These are phyloP conservation scores for Leccinum fuscescens DNA, from an alignment of 1,284 basidiomycete genomes.

Conservation along the genomic window DNA sequence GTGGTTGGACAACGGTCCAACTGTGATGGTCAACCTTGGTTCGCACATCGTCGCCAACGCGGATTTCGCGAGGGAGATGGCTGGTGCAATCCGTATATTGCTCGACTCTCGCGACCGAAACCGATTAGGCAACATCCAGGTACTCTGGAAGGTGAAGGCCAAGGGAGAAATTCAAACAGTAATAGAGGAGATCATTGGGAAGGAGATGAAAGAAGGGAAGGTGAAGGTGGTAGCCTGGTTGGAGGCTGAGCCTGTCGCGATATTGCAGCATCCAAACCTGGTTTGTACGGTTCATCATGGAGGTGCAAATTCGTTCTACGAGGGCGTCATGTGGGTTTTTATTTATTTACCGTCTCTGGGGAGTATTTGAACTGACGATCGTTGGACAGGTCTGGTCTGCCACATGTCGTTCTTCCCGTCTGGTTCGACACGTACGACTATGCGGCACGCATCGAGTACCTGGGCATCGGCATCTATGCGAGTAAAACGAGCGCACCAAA, in stretches of 20 bases:
- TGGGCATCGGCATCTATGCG: conserved; percentile 14
- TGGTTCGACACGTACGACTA: conserved; percentile 19
- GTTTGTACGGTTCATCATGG: conserved; percentile 16
- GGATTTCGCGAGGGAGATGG: not conserved
- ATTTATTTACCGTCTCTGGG: not conserved
- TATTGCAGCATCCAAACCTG: conserved; percentile 13
- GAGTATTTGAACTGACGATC: not conserved
- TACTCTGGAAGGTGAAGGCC: conserved; percentile 10
- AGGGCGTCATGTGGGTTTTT: conserved; percentile 8
- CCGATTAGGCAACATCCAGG: not conserved
- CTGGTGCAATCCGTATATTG: not conserved
- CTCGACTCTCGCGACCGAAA: not conserved
- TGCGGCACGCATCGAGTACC: conserved; percentile 4
- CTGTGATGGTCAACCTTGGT: not conserved
- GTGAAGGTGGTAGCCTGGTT: conserved; percentile 4
- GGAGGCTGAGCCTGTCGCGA: conserved; percentile 8
- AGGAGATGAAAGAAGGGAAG: not conserved
- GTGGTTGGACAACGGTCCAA: not conserved
- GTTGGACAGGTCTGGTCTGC: conserved; percentile 4
- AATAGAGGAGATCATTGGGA: conserved; percentile 2
- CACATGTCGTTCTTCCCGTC: conserved; percentile 12
- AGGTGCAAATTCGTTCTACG: conserved; percentile 17
- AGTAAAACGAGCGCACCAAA: conserved; percentile 6
- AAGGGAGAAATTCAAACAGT: not conserved
- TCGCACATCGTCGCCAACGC: not conserved